Evolutionary conservation across 345 rosid species (phyloP), one percentile per base, ranked within the genome.

Genomic region (Brassica cretica): DNA sequence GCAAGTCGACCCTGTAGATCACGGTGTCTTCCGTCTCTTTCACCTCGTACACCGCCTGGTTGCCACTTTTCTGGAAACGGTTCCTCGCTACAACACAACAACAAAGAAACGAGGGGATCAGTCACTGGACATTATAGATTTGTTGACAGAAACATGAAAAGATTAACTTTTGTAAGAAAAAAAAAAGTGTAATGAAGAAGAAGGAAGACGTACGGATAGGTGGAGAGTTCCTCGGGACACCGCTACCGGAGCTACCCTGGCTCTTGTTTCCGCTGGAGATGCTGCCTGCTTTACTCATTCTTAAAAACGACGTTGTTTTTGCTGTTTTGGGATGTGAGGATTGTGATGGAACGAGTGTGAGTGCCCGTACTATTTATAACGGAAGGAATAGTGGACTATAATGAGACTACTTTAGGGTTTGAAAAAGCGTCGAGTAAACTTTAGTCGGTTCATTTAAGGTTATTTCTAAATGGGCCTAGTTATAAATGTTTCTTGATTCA

Each of bases 1-100:
- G 76, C 61, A 78, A 29, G 72, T 78, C 81, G 0, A 65, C 10
- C 53, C 81, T 56, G 65, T 61, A 61, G 51, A 18, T 9, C 39
- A 78, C 37, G 21, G 14, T 16, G 0, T 33, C 18, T 5, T 18
- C 58, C 18, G 37, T 78, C 67, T 71, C 81, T 7, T 2, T 15
- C 61, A 56, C 21, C 21, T 77, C 76, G 66, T 35, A 77, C 65
- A 25, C 65, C 1, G 19, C 15, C 5, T 10, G 11, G 12, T 8
- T 53, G 1, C 71, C 80, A 7, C 15, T 71, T 37, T 64, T 77
- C 66, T 7, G 71, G 61, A 77, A 70, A 0, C 6, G 70, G 71
- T 53, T 77, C 46, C 19, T 77, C 66, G 6, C 71, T 68, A 19
- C 32, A 44, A 29, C 35, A 37, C 35, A 49, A 10, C 3, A 35